Evolutionary conservation across 768 basidiomycete genomes (phyloP), one percentile per base, ranked within the genome.

Genomic region (Pulveroboletus sp.): DNA sequence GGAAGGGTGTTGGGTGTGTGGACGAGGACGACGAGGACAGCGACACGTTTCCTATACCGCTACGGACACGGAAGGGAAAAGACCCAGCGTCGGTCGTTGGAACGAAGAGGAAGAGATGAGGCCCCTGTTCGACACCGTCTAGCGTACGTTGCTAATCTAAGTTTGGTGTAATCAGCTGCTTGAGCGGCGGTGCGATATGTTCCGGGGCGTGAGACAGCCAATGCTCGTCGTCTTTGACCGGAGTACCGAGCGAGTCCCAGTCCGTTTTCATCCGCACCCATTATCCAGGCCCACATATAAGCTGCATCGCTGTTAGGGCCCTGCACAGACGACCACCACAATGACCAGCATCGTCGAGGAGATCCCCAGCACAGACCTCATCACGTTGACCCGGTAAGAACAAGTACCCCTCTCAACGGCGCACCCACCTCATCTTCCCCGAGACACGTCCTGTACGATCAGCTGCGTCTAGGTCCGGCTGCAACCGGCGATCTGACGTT

Each of bases 401-500:
- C 24, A 44, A 7, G 10, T 31, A 5, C 9, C 24, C 35, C 6
- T 39, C 44, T 17, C 9, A 46, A 18, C 14, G 17, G 11, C 27
- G 17, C 9, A 32, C 47, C 18, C 47, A 17, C 46, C 55, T 56
- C 27, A 63, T 18, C 2, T 30, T 8, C 24, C 39, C 33, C 24
- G 59, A 92, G 91, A 49, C 92, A 96, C 76, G 89, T 97, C 66
- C 79, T 97, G 41, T 76, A 76, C 47, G 88, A 92, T 63, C 93
- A 95, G 70, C 70, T 89, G 57, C 83, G 85, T 50, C 75, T 94
- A 27, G 94, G 94, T 35, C 70, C 82, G 9, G 71, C 80, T 5
- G 93, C 93, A 6, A 92, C 91, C 1, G 95, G 96, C 51, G 96
- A 98, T 73, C 75, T 98, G 47, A 98, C 96, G 4, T 72, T 98